Percentiles rank a stretch among this genome's conserved stretches.
phyloP scores from a whole-genome alignment of 345 rosid species.

The Citrus inodora region DNA sequence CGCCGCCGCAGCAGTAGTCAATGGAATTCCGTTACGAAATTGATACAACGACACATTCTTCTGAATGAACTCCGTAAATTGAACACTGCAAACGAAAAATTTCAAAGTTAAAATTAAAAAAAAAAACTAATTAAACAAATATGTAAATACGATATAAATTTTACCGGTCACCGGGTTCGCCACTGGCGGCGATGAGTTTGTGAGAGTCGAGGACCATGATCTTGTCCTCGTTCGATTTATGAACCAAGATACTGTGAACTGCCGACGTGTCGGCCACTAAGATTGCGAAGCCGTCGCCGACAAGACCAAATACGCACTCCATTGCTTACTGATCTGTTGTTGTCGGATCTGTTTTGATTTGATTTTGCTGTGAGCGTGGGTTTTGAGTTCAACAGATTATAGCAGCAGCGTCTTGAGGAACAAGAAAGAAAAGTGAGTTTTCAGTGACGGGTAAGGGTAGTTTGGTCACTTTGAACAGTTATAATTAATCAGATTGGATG shows the following conservation, averaged over 20 bases:
- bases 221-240: slow-evolving; percentile 94
- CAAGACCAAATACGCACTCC: slow-evolving; percentile 96
- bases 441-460: neutral
- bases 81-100: slow-evolving; percentile 52
- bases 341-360: slow-evolving; percentile 22
- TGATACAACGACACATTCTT: slow-evolving; percentile 93
- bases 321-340: slow-evolving; percentile 25
- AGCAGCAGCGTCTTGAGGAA: slow-evolving; percentile 26
- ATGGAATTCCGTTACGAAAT: slow-evolving; percentile 87
- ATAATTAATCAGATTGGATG: neutral
- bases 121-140: neutral
- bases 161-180: slow-evolving; percentile 94
- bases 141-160: neutral
- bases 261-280: slow-evolving; percentile 91
- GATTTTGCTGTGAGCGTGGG: neutral
- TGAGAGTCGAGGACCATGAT: slow-evolving; percentile 94
- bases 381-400: neutral
- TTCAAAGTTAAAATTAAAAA: neutral
- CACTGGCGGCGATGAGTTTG: slow-evolving; percentile 95
- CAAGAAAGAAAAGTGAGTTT: slow-evolving; percentile 24
- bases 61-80: slow-evolving; percentile 94
- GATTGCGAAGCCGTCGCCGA: slow-evolving; percentile 81
- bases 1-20: slow-evolving; percentile 88
- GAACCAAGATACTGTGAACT: slow-evolving; percentile 83
- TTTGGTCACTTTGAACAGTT: neutral